Evolutionary conservation across 139 green algal genomes (phyloP), one percentile per base, ranked within the genome.

Genomic region (Coelastrella sp.): DNA sequence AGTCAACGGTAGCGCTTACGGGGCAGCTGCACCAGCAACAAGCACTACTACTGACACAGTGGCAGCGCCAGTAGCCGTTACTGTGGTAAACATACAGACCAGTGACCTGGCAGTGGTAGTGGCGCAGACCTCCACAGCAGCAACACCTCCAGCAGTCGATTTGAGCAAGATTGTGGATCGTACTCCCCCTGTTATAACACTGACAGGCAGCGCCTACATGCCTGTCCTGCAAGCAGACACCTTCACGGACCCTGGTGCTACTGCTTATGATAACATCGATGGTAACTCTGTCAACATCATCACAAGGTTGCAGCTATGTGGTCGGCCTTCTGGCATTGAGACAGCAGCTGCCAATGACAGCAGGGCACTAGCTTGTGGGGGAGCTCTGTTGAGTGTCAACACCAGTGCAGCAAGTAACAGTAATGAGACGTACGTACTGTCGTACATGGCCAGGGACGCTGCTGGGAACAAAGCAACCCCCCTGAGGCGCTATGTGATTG

Each of bases 261-360:
- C 56, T 17, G 88, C n/a, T 23, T 91, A 84, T 75, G 88, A 91
- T 78, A 91, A 91, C 80, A 83, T 91, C 2, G 80, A 91, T 57
- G 80, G 88, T 71, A 84, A 83, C 80, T 73, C 7, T 20, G 56
- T 91, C 7, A 77, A 7, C 7, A 7, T 59, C 11, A 20, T 68
- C 5, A 57, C n/a, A 16, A 6, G 58, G 57, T 58, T 91, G 66
- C 60, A 88, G 88, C 68, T 88, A n/a, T 91, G 88, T 71, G 56
- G 11, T 65, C 20, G 88, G 5, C 80, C 80, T 10, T 20, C 14
- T n/a, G 60, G 76, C 77, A 74, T 77, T 8, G 60, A 85, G 14
- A 57, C 76, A 17, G 32, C 54, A n/a, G 6, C 59, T 7, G 75
- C 86, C 4, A 66, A 7, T 19, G 86, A 90, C 74, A 84, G 23